Conservation (phyloP, 495 filamentous ascomycete species). For the Trichocladium antarcticum region DNA sequence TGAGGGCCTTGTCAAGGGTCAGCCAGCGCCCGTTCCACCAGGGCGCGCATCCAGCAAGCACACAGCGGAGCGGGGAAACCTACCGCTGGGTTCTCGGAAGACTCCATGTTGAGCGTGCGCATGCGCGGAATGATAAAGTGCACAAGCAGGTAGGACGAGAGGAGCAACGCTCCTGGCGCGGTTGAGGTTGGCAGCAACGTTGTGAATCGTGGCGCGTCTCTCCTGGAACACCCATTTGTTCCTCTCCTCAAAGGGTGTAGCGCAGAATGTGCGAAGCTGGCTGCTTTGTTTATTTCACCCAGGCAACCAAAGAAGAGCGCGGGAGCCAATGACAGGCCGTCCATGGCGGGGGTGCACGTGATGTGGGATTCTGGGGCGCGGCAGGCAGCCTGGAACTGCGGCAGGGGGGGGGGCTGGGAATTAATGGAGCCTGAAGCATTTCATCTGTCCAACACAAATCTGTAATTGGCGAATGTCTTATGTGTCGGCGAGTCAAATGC, state of each 20-base stretch:
- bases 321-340: conserved; percentile 6
- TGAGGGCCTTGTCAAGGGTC: conserved; percentile 1
- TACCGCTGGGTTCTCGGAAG: conserved; percentile 35
- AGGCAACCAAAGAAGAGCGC: conserved; percentile 15
- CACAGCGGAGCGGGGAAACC: no score
- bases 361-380: no score
- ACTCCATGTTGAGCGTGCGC: conserved; percentile 32
- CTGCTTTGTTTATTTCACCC: conserved; percentile 20
- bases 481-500: background rate
- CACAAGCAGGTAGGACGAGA: conserved; percentile 23
- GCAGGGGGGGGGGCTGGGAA: no score
- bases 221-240: conserved; percentile 16
- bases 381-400: background rate
- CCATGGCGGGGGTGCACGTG: background rate
- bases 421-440: no score
- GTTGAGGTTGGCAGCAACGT: conserved; percentile 21
- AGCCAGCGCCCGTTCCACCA: background rate
- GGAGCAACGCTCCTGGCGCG: conserved; percentile 24
- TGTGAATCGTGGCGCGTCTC: conserved; percentile 14
- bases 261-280: conserved; percentile 12
- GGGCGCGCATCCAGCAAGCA: background rate
- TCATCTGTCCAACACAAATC: no score
- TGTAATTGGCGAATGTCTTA: no score
- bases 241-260: conserved; percentile 23
- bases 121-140: conserved; percentile 22